Conservation (phyloP, 495 filamentous ascomycete genomes). For the Articulospora tetracladia region DNA sequence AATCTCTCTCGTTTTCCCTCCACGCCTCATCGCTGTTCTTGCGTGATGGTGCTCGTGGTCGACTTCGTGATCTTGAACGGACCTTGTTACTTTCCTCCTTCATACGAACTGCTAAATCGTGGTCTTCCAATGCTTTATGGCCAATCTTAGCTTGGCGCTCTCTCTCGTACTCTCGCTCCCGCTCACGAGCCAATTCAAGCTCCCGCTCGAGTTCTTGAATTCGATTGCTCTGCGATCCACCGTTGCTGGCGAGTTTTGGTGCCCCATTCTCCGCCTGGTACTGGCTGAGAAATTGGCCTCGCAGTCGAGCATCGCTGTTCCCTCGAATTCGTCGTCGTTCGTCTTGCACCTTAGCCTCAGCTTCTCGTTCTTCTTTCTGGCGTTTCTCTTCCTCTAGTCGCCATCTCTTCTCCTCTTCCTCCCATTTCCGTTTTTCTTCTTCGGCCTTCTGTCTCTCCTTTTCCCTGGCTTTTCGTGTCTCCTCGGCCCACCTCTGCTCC, state of each 20-base stretch:
- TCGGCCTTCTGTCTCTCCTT: constrained; percentile 66
- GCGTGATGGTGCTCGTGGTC: constrained; percentile 34
- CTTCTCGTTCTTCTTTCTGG: constrained; percentile 68
- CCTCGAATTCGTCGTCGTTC: constrained; percentile 60
- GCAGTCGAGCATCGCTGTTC: constrained; percentile 61
- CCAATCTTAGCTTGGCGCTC: constrained; percentile 62
- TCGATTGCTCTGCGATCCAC: constrained; percentile 40
- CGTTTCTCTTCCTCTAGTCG: constrained; percentile 75
- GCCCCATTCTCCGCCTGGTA: constrained; percentile 62
- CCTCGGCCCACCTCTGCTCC: constrained; percentile 75
- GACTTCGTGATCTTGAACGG: constrained; percentile 36
- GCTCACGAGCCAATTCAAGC: constrained; percentile 77
- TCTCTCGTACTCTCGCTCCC: constrained; percentile 78
- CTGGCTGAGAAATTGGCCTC: constrained; percentile 82
- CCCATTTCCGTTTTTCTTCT: constrained; percentile 77
- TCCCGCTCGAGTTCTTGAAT: constrained; percentile 83
- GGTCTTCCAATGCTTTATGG: constrained; percentile 18
- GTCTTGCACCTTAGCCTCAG: constrained; percentile 59
- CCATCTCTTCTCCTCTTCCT: constrained; percentile 80
- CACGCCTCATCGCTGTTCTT: constrained; percentile 54
- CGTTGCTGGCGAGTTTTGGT: constrained; percentile 6
- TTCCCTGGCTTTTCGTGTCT: constrained; percentile 63
- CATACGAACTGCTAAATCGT: constrained; percentile 21
- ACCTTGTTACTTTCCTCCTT: constrained; percentile 33
- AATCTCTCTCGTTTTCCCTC: constrained; percentile 70